These are phyloP conservation scores for Lasiodiplodia sp. DNA, from an alignment of 2,329 filamentous ascomycete genomes.

Conservation along the genomic window DNA sequence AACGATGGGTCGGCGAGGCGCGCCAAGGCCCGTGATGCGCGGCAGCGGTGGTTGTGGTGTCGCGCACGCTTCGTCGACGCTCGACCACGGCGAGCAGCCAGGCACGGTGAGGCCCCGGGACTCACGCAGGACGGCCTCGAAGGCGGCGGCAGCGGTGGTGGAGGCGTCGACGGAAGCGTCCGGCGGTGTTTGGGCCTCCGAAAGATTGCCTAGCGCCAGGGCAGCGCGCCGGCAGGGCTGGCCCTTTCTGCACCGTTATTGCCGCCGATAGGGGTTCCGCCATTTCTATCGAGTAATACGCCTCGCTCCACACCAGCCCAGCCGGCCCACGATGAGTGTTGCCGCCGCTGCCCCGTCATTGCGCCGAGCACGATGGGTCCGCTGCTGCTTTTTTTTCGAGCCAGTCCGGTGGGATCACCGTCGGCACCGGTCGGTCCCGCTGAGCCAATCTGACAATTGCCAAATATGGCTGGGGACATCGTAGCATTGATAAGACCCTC, in stretches of 20 bases:
- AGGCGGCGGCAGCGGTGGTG: not conserved
- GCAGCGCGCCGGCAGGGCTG: conserved; percentile 2
- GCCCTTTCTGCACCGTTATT: not conserved
- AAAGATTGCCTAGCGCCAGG: conserved; percentile 22
- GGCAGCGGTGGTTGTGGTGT: not conserved
- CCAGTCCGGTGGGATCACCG: conserved; percentile 3
- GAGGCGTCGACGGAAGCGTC: not conserved
- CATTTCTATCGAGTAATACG: conserved; percentile 30
- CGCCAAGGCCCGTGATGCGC: conserved; percentile 11
- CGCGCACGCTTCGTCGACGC: not conserved
- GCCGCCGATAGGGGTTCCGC: conserved; percentile 22
- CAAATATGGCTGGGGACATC: conserved; percentile 22
- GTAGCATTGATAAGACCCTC: conserved; percentile 28
- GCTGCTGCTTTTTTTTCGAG: not conserved
- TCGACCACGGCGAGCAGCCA: not conserved
- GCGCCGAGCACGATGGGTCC: conserved; percentile 10
- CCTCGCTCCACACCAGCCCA: conserved; percentile 18
- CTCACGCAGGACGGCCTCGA: not conserved
- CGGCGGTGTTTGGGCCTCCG: conserved; percentile 6
- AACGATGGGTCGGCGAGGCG: not conserved
- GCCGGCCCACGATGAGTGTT: conserved; percentile 15
- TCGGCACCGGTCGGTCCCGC: conserved; percentile 28
- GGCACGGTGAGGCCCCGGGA: not conserved
- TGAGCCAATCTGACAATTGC: conserved; percentile 21
- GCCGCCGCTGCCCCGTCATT: conserved; percentile 16